Percentiles rank a stretch among this genome's conserved stretches.
phyloP scores from a whole-genome alignment of 371 early-diverging fungal genomes.

The Rhizopus sp. region DNA sequence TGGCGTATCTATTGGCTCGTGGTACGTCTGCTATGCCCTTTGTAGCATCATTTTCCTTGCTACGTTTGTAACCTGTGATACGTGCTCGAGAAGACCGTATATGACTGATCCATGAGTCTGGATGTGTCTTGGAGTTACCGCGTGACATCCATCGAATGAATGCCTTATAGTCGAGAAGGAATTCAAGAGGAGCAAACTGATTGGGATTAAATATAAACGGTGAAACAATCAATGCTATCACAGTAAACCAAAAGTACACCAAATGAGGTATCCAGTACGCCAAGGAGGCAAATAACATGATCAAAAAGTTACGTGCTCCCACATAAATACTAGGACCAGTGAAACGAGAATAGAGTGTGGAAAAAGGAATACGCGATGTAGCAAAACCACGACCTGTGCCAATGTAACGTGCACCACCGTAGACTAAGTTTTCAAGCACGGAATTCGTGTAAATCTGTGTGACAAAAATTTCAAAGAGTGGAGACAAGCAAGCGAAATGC shows the following conservation, averaged over 20 bases:
- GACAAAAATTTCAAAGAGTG: constrained; percentile 88
- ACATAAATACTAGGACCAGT: constrained; percentile 79
- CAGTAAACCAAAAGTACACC: constrained; percentile 87
- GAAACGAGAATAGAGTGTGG: constrained; percentile 77
- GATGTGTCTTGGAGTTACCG: constrained; percentile 73
- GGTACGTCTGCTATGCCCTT: constrained; percentile 56
- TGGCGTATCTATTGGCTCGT: constrained; percentile 65
- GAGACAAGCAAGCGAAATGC: constrained; percentile 83
- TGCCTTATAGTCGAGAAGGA: constrained; percentile 79
- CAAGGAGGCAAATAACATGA: constrained; percentile 75
- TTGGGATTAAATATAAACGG: constrained; percentile 88
- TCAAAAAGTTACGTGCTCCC: constrained; percentile 71
- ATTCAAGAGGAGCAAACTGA: constrained; percentile 75
- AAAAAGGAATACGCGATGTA: constrained; percentile 79
- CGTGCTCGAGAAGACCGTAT: constrained; percentile 72
- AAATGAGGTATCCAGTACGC: constrained; percentile 75
- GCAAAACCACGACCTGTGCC: constrained; percentile 92
- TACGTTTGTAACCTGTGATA: constrained; percentile 80
- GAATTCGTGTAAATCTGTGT: constrained; percentile 89
- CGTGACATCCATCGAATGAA: constrained; percentile 83
- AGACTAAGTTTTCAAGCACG: constrained; percentile 78
- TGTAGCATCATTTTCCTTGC: constrained; percentile 37
- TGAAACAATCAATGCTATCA: constrained; percentile 70
- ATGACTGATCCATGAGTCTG: constrained; percentile 82
- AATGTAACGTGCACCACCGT: constrained; percentile 89